Evolutionary conservation across 768 basidiomycete genomes (phyloP).

Genomic region (Coprinopsis sp.): DNA sequence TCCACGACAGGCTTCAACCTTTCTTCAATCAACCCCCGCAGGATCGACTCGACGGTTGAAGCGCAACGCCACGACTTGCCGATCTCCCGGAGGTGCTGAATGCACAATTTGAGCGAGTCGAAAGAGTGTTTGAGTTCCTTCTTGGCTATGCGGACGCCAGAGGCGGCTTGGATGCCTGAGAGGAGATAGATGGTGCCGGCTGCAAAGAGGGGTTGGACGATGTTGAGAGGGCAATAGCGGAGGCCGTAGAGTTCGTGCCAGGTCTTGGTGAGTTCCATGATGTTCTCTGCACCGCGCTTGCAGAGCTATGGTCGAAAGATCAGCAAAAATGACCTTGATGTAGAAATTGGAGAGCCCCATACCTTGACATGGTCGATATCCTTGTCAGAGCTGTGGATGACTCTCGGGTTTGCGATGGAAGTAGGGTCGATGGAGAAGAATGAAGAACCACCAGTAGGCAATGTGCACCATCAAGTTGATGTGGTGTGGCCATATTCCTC

Average conservation of each 20-base stretch:
- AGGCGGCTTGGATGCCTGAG: constrained; percentile 48
- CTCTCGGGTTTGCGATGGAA: constrained; percentile 39
- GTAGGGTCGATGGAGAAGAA: constrained; percentile 57
- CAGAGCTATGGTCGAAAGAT: constrained; percentile 35
- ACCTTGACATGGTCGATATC: constrained; percentile 54
- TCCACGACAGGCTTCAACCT: constrained; percentile 39
- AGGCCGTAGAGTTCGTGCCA: constrained; percentile 52
- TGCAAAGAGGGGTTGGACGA: constrained; percentile 54
- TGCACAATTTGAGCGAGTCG: constrained; percentile 40
- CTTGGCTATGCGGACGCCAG: constrained; percentile 41
- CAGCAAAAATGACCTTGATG: constrained; percentile 19
- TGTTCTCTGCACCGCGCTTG: constrained; percentile 50
- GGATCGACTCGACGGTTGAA: constrained; percentile 42
- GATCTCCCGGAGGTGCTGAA: constrained; percentile 48
- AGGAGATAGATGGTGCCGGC: constrained; percentile 58
- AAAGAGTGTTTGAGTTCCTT: constrained; percentile 42
- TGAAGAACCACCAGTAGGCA: constrained; percentile 54
- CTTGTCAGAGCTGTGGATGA: constrained; percentile 31
- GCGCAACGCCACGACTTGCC: constrained; percentile 54
- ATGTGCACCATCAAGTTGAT: constrained; percentile 53
- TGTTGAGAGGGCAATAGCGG: constrained; percentile 53
- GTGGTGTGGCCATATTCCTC: constrained; percentile 45
- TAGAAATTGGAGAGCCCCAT: constrained; percentile 14
- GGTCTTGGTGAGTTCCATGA: constrained; percentile 46
- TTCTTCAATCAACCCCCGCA: constrained; percentile 39